Percentiles rank a stretch among this genome's conserved stretches.
These are phyloP conservation scores for Candida boleticola DNA, from an alignment of 805 yeast genomes.

Conservation along the genomic window DNA sequence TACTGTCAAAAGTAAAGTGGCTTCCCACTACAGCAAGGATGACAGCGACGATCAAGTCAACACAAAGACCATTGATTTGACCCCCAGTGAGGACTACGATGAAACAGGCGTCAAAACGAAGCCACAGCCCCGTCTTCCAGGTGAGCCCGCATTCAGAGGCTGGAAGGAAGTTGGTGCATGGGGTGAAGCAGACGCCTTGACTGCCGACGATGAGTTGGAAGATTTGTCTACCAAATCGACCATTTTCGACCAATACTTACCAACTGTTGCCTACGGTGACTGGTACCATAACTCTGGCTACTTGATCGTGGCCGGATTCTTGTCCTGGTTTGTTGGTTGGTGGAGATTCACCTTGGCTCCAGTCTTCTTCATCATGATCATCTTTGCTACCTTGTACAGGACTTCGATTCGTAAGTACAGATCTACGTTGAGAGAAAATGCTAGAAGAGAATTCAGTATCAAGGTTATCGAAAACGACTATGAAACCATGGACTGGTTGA, in stretches of 20 bases:
- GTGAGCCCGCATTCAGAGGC: conserved; percentile 74
- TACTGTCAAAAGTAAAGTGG: not conserved
- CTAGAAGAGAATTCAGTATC: conserved; percentile 83
- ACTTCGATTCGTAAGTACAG: conserved; percentile 81
- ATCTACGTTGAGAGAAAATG: conserved; percentile 66
- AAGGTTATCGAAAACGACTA: conserved; percentile 81
- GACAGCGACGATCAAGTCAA: conserved; percentile 1
- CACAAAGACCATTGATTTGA: conserved; percentile 16
- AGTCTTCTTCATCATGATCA: conserved; percentile 66
- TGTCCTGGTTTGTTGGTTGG: conserved; percentile 80
- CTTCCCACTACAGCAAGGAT: not conserved
- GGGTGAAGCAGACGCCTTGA: conserved; percentile 65
- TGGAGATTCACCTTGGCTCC: conserved; percentile 77
- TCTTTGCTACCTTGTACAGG: conserved; percentile 71
- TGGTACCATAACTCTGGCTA: conserved; percentile 93
- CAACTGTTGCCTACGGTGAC: conserved; percentile 80
- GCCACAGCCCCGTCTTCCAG: conserved; percentile 49
- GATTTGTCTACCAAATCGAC: conserved; percentile 74
- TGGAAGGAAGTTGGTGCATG: conserved; percentile 95
- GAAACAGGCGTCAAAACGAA: conserved; percentile 27
- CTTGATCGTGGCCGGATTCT: conserved; percentile 60
- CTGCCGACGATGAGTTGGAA: conserved; percentile 65
- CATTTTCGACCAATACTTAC: conserved; percentile 69
- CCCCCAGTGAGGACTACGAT: conserved; percentile 40
- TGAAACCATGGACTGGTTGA: conserved; percentile 95